Base-by-base conservation (phyloP, 371 early-diverging fungal genomes). In the Rhizopus microsporus region DNA sequence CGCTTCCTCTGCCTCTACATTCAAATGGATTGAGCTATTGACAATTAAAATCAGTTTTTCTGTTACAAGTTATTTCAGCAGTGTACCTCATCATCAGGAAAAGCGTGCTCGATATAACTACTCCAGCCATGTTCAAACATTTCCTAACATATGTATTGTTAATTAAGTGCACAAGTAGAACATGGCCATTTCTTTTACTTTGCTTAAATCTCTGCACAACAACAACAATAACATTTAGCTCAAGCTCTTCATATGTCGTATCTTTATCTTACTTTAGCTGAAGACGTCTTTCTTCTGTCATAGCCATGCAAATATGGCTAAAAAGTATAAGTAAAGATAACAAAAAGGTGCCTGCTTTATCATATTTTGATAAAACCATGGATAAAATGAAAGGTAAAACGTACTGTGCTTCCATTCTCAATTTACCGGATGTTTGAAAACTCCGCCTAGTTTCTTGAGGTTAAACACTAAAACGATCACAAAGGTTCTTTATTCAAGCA, bases 91-190 rank as follows among this genome's bases (percentile, higher is more conserved):
- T 98, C 98, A 47, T 80, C 76, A 8, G 97, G 97, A 74, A 88
- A 97, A 3, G 88, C 98, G 57, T 91, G 60, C 34, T 82, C 64
- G 79, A 95, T 78, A 69, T 97, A 96, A n/a, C 81, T 86, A 42
- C 87, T 72, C 71, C 81, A 94, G 9, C 90, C 95, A 69, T 94
- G 93, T 67, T 85, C 69, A 68, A 96, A 97, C 89, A 94, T 92
- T 62, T 89, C 88, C 85, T 88, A 52, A 3, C 32, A 13, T 37
- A 5, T 31, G 1, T 17, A 16, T 33, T 37, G 39, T 60, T 7
- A 32, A 4, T 33, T n/a, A 10, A 15, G 5, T 5, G 29, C 13
- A n/a, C 15, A 23, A 23, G 34, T 4, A 48, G 2, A 56, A 17
- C 10, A 32, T 55, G 38, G 13, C 23, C 38, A 16, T 35, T 12